Conservation (phyloP, 2,329 filamentous ascomycete genomes). For the Fusarium humuli region DNA sequence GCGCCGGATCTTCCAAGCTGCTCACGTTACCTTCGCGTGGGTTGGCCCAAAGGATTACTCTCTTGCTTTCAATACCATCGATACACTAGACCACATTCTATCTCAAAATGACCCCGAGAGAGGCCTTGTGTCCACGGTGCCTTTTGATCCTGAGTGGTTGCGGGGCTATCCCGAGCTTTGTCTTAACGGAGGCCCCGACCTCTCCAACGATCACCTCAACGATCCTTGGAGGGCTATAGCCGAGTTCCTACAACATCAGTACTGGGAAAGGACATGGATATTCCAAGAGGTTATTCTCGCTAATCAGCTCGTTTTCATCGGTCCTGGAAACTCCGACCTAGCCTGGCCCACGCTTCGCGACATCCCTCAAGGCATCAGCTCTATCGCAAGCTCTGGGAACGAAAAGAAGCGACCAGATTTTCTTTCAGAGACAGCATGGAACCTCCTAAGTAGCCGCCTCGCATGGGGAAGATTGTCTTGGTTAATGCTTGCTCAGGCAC, state of each 20-base stretch:
- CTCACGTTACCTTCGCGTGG: slow-evolving; percentile 6
- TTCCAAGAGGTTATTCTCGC: slow-evolving; percentile 13
- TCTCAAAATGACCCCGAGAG: not conserved
- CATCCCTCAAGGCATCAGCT: not conserved
- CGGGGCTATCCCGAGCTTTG: slow-evolving; percentile 1
- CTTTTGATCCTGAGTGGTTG: slow-evolving; percentile 1
- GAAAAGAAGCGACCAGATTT: not conserved
- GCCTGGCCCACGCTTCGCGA: slow-evolving; percentile 2
- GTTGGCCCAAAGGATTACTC: slow-evolving; percentile 6
- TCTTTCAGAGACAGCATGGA: not conserved
- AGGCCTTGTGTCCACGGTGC: not conserved
- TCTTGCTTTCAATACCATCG: not conserved
- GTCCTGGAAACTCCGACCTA: not conserved
- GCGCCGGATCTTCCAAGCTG: slow-evolving; percentile 1
- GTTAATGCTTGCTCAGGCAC: slow-evolving; percentile 4
- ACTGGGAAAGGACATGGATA: slow-evolving; percentile 10
- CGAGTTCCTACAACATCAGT: slow-evolving; percentile 7
- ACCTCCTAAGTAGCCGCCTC: not conserved
- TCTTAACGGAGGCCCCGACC: not conserved
- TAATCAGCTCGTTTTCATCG: slow-evolving; percentile 2
- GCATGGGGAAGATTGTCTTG: slow-evolving; percentile 1
- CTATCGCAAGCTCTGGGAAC: not conserved
- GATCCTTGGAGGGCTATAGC: slow-evolving; percentile 3
- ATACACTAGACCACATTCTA: not conserved
- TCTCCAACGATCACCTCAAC: slow-evolving; percentile 1